Evolutionary conservation across 1,284 basidiomycete species (phyloP).

Genomic region (Cerrena zonata): DNA sequence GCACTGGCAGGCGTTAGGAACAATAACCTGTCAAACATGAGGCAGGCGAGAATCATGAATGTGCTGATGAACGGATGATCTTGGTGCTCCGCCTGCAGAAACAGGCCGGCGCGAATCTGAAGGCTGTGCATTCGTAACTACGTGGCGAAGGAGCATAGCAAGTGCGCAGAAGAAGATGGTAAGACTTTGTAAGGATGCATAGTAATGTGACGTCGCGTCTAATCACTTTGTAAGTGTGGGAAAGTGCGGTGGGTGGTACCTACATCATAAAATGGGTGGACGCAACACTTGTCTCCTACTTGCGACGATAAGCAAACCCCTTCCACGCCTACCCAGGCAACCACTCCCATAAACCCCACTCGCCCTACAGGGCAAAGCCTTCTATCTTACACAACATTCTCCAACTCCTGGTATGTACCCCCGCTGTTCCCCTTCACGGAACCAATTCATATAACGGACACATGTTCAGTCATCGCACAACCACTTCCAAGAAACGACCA

Average conservation of each 20-base stretch:
- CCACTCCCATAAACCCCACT: conserved; percentile 63
- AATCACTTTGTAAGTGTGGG: conserved; percentile 17
- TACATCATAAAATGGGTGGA: conserved; percentile 21
- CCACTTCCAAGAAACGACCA: conserved; percentile 32
- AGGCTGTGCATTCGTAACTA: conserved; percentile 1
- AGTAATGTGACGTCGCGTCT: not conserved
- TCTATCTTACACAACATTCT: conserved; percentile 39
- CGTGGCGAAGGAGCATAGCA: conserved; percentile 1
- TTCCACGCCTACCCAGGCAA: conserved; percentile 55
- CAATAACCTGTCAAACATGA: conserved; percentile 1
- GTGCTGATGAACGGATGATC: not conserved
- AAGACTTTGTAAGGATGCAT: not conserved
- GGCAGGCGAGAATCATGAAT: conserved; percentile 1
- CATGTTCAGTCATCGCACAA: conserved; percentile 22
- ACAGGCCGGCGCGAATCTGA: not conserved
- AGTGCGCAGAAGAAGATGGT: too few species aligned
- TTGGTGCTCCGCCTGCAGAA: not conserved
- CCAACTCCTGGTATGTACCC: conserved; percentile 44
- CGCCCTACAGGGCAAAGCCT: conserved; percentile 82
- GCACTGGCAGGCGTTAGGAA: not conserved
- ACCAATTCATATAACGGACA: conserved; percentile 1
- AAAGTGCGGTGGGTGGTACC: conserved; percentile 14
- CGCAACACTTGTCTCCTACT: conserved; percentile 21
- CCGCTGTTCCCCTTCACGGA: conserved; percentile 10
- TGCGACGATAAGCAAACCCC: conserved; percentile 43